phyloP scores from a whole-genome alignment of 768 basidiomycete species.

The Naganishia vishniacii region DNA sequence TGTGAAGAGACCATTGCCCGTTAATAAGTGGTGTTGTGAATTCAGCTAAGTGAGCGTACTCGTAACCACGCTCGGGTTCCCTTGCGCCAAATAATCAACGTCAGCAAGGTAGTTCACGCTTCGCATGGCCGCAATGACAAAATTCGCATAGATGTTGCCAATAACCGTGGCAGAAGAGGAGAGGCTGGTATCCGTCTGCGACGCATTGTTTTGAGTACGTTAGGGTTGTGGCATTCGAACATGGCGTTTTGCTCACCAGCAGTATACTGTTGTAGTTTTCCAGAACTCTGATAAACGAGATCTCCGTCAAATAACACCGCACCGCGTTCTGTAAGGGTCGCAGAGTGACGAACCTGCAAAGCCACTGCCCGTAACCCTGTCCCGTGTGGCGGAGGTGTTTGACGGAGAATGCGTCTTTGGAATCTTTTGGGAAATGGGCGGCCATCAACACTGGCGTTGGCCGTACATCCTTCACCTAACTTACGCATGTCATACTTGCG shows the following conservation, averaged over 20 bases:
- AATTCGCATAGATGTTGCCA: slow-evolving; percentile 80
- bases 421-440: slow-evolving; percentile 11
- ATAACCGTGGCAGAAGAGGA: slow-evolving; percentile 63
- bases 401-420: slow-evolving; percentile 27
- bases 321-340: too few relatives aligned
- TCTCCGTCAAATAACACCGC: slow-evolving; percentile 3
- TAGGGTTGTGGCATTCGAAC: background rate
- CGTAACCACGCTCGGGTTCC: background rate
- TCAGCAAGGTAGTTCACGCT: slow-evolving; percentile 70
- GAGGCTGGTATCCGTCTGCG: slow-evolving; percentile 60
- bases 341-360: slow-evolving; percentile 30
- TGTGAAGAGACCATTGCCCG: background rate
- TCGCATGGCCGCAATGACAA: slow-evolving; percentile 75
- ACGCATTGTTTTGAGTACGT: background rate
- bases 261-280: slow-evolving; percentile 72
- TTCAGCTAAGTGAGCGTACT: slow-evolving; percentile 27
- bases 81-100: slow-evolving; percentile 54
- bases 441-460: too few relatives aligned
- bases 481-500: slow-evolving; percentile 62
- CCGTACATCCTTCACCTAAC: slow-evolving; percentile 30
- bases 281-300: slow-evolving; percentile 56
- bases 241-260: slow-evolving; percentile 50
- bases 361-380: slow-evolving; percentile 33
- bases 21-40: background rate
- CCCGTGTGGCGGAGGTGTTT: slow-evolving; percentile 19